Evolutionary conservation across 352 stramenopile species (phyloP), one percentile per base, ranked within the genome.

Genomic region (Globisporangium echinulatum): DNA sequence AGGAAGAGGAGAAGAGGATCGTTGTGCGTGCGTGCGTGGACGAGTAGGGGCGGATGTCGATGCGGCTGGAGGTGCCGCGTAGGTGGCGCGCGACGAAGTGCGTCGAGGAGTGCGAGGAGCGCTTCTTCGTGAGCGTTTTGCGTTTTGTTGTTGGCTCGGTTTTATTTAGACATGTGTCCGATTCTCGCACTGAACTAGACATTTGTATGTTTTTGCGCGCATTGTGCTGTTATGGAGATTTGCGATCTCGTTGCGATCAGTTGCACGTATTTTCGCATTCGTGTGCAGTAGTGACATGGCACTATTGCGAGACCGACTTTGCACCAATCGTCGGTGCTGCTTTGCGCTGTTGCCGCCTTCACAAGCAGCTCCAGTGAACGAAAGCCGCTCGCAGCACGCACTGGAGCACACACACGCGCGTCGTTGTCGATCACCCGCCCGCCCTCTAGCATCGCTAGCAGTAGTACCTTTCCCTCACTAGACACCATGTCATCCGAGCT

Each of bases 401-500:
- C 13, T 48, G 1, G 11, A 48, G 15, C 42, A 47, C 7, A 1
- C 39, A 14, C 42, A 47, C 50, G 25, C 25, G 25, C 25, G 25
- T 25, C 25, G 25, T 33, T 33, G 25, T 33, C 25, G 25, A 33
- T 33, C 25, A 33, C 25, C 25, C 25, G 25, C 25, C 25, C 25
- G 25, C 25, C 25, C 25, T 33, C 25, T 9, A 44, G 13, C 49
- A 53, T 5, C 5, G 4, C 4, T 5, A 47, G 7, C 7, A 47
- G 42, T 14, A 47, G 39, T 8, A 53, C 1, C 25, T 17, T 17
- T 33, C 4, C 13, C 19, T 5, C 33, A 54, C 11, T n/a, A 36
- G 13, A 2, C 50, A 57, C 51, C 56, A 95, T 95, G 85, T 82
- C 85, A 71, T 92, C 85, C 25, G 84, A 95, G 68, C 72, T 99